Percentiles rank a stretch among this genome's conserved stretches.
Conservation (phyloP, 768 basidiomycete species). For the Suillus plorans region DNA sequence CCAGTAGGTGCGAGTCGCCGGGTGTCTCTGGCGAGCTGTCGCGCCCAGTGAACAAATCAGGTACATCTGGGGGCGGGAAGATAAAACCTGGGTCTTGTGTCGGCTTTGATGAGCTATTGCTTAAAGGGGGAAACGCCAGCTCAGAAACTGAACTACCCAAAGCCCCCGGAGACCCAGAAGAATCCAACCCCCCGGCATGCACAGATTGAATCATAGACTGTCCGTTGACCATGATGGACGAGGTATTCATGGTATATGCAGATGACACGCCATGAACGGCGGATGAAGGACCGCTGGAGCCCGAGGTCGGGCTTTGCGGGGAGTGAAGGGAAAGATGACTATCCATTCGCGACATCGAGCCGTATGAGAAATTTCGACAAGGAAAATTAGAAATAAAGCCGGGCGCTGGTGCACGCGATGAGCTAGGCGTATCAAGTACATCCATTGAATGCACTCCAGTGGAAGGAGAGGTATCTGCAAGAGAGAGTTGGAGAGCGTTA, state of each 20-base stretch:
- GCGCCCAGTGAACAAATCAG: conserved; percentile 18
- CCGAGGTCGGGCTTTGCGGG: conserved; percentile 22
- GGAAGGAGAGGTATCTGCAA: conserved; percentile 35
- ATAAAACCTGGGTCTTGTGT: conserved; percentile 22
- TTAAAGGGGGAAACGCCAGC: conserved; percentile 24
- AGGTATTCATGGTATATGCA: conserved; percentile 20
- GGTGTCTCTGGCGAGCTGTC: conserved; percentile 30
- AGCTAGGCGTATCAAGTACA: conserved; percentile 9
- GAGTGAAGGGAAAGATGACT: conserved; percentile 27
- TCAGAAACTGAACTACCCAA: conserved; percentile 23
- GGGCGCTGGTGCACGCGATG: conserved; percentile 28
- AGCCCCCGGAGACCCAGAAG: conserved; percentile 18
- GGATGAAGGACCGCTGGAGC: conserved; percentile 34
- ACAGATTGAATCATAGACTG: conserved; percentile 8
- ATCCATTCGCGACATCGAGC: conserved; percentile 38
- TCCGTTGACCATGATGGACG: conserved; percentile 7
- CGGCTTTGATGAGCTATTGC: conserved; percentile 6
- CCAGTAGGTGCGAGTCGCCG: conserved; percentile 48
- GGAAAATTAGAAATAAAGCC: conserved; percentile 44
- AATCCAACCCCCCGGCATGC: conserved; percentile 11
- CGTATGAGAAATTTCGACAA: conserved; percentile 32
- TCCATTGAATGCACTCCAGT: conserved; percentile 40
- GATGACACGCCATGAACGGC: conserved; percentile 39
- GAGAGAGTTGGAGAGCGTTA: conserved; percentile 39
- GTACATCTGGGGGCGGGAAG: conserved; percentile 25